Evolutionary conservation across 805 yeast species (phyloP).

Genomic region (Myxozyma geophila): DNA sequence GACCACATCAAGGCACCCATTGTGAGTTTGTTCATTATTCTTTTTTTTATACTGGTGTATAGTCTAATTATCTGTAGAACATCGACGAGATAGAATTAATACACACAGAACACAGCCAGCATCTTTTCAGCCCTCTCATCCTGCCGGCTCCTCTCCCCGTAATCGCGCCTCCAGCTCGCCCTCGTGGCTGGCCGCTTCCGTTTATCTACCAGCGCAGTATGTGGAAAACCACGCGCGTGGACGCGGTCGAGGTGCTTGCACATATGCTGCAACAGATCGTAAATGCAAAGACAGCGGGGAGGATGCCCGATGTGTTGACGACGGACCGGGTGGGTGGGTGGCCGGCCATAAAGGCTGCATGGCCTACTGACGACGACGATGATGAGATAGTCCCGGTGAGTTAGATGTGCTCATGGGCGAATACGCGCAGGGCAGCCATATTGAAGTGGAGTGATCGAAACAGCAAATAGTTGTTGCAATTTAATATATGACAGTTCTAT

Average conservation of each 20-base stretch:
- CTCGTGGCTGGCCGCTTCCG: conserved; percentile 9
- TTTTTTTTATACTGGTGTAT: not conserved
- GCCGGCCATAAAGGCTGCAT: not conserved
- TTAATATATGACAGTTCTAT: not conserved
- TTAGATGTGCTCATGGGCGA: not conserved
- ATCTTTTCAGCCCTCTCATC: not conserved
- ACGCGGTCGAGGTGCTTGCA: not conserved
- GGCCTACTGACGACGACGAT: not conserved
- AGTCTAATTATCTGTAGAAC: not conserved
- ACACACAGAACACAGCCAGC: not conserved
- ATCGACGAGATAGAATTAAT: conserved; percentile 7
- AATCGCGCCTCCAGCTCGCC: not conserved
- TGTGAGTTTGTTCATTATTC: conserved; percentile 7
- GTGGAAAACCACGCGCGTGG: not conserved
- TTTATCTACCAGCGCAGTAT: conserved; percentile 7
- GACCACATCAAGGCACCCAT: conserved; percentile 7
- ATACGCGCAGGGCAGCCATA: too few relatives aligned
- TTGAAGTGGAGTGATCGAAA: too few relatives aligned
- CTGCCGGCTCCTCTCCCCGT: conserved; percentile 5
- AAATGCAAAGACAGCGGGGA: not conserved
- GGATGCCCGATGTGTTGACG: not conserved
- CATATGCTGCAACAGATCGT: not conserved
- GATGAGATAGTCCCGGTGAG: not conserved
- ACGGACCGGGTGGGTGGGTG: not conserved
- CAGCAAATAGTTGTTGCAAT: not conserved